Evolutionary conservation across 1,284 basidiomycete species (phyloP).

Genomic region (Moniliophthora roreri): DNA sequence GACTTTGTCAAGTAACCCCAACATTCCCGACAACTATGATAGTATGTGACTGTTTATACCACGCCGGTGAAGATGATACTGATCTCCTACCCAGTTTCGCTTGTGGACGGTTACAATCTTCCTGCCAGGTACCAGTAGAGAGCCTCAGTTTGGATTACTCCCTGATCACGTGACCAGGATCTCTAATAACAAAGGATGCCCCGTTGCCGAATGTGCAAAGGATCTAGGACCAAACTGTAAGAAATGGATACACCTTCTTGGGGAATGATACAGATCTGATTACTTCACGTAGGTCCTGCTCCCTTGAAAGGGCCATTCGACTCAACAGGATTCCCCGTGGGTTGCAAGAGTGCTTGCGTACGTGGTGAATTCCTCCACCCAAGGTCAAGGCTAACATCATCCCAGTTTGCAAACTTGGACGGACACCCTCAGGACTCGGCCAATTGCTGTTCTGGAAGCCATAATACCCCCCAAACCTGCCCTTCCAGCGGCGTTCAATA

Average conservation of each 20-base stretch:
- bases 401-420: not conserved
- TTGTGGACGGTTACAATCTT: constrained; percentile 57
- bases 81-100: constrained; percentile 29
- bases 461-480: not conserved
- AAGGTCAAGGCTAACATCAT: not conserved
- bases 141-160: not conserved
- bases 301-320: constrained; percentile 54
- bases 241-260: not conserved
- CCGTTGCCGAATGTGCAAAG: constrained; percentile 38
- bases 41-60: constrained; percentile 24
- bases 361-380: not conserved
- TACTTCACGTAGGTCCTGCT: constrained; percentile 41
- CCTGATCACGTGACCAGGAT: constrained; percentile 31
- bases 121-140: constrained; percentile 33
- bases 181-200: constrained; percentile 39
- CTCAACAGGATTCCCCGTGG: constrained; percentile 51
- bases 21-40: constrained; percentile 42
- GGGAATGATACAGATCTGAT: not conserved
- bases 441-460: not conserved
- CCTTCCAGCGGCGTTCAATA: not conserved
- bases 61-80: not conserved
- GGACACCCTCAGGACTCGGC: not conserved
- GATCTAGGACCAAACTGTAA: constrained; percentile 34
- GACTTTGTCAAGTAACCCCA: constrained; percentile 37
- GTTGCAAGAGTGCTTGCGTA: constrained; percentile 59